phyloP scores from a whole-genome alignment of 495 filamentous ascomycete species.

The Evansstolkia leycettana region DNA sequence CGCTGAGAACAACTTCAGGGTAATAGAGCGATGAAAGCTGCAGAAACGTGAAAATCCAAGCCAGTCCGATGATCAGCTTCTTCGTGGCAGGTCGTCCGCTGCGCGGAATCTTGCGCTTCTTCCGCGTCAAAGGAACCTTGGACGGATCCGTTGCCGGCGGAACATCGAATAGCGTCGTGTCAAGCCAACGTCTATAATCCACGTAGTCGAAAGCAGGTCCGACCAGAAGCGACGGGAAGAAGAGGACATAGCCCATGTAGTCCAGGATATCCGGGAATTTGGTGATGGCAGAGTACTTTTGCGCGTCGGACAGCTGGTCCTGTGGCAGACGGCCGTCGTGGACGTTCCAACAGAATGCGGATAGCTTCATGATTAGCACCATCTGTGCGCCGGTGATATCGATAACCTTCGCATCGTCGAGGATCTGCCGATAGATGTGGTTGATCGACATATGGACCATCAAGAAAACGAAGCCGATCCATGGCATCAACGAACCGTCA shows the following conservation, averaged over 20 bases:
- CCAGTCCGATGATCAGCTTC: conserved; percentile 58
- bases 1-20: conserved; percentile 42
- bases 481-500: conserved; percentile 93
- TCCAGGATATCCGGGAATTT: conserved; percentile 65
- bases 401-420: conserved; percentile 47
- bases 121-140: conserved; percentile 71
- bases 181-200: conserved; percentile 86
- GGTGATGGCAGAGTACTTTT: conserved; percentile 67
- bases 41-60: conserved; percentile 72
- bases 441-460: conserved; percentile 93
- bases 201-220: conserved; percentile 90
- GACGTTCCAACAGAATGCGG: conserved; percentile 94
- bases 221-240: conserved; percentile 80
- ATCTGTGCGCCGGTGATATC: conserved; percentile 97
- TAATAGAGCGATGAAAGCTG: conserved; percentile 60
- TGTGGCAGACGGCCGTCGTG: conserved; percentile 76
- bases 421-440: conserved; percentile 71
- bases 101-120: conserved; percentile 89
- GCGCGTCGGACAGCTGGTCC: conserved; percentile 68
- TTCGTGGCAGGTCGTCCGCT: conserved; percentile 74
- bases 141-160: conserved; percentile 65
- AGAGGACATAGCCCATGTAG: conserved; percentile 81
- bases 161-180: conserved; percentile 86
- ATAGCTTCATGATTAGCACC: conserved; percentile 98
- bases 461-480: conserved; percentile 85